Evolutionary conservation across 257 asterid species (phyloP), one percentile per base, ranked within the genome.

Genomic region (Rauvolfia tetraphylla): DNA sequence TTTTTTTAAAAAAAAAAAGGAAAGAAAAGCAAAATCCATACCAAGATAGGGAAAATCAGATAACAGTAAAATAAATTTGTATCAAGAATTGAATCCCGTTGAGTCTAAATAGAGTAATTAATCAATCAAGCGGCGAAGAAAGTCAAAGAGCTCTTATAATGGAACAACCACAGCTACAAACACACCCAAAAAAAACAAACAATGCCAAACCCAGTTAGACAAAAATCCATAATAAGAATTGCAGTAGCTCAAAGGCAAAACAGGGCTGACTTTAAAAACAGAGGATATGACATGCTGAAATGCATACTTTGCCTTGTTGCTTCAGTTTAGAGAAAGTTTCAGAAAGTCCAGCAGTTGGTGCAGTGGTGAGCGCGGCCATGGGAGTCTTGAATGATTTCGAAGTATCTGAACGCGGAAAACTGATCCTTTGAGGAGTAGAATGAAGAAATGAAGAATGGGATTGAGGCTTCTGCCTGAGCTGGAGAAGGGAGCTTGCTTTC

Each of bases 301-400:
- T 54, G 46, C 83, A 34, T 85, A 93, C 98, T 76, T 90, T 89
- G 71, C 97, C 95, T 67, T 86, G 85, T 73, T 84, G 72, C 75
- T 81, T 93, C 79, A 93, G 81, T 20, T 76, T 88, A 53, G 89
- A 78, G 80, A 93, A 88, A 72, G 98, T 93, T 73, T 91, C 88
- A 29, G 97, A 82, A 56, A 93, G 83, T 13, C 95, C 93, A 44
- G 76, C 78, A 2, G 91, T 76, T 14, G 91, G 80, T 29, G 76
- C 79, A 17, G 89, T 53, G 68, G 68, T 63, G 87, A 87, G 83
- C 23, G 89, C 31, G 65, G 96, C 96, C 92, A 84, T 91, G 59
- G 80, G 75, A 74, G 91, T 85, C 81, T 72, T 82, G 67, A 75
- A 63, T 48, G 61, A 58, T 74, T 66, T 70, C 14, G 5, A 38